Base-by-base conservation (phyloP, 257 asterid species). In the Lycium barbarum region DNA sequence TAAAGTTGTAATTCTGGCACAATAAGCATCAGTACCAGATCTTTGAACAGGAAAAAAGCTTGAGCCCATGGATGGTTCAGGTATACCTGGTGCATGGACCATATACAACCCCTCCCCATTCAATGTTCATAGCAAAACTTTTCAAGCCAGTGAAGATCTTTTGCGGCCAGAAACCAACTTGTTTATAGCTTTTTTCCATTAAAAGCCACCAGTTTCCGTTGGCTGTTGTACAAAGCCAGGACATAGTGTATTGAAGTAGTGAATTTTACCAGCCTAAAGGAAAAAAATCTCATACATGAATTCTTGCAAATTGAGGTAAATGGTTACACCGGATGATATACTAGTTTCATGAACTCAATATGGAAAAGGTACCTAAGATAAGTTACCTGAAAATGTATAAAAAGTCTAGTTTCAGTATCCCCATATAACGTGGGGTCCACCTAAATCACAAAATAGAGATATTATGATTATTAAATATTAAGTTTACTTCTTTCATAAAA, bases 371-470 rank as follows among this genome's bases (percentile, higher is more conserved):
- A 20, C 18, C 10, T 9, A 12, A 73, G 9, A 18, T 17, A 17
- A 17, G n/a, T 45, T 74, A 74, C 13, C 58, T 74, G 20, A 2
- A 20, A 47, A 73, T 73, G 81, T n/a, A 20, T 0, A 10, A 74
- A 74, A 74, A 47, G 20, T 12, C 61, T 74, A 0, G 61, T 47
- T 47, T 0, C 47, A 20, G 3, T 45, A 73, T 74, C 61, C 3
- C 61, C n/a, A 3, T 47, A 73, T 47, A 73, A 14, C 47, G 59
- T 49, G 20, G 81, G 81, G 22, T 73, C 81, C 36, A 73, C 61
- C 81, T 47, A 2, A 73, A 11, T 45, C n/a, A 73, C 11, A 11
- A 51, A 49, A 49, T 9, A 8, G 55, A 51, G 55, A 9, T 51
- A 8, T 51, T 12, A 51, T 40, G 45, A 3, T 40, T 40, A 40